These are phyloP conservation scores for Castanea mollissima DNA, from an alignment of 306 rosid species.

Conservation along the genomic window DNA sequence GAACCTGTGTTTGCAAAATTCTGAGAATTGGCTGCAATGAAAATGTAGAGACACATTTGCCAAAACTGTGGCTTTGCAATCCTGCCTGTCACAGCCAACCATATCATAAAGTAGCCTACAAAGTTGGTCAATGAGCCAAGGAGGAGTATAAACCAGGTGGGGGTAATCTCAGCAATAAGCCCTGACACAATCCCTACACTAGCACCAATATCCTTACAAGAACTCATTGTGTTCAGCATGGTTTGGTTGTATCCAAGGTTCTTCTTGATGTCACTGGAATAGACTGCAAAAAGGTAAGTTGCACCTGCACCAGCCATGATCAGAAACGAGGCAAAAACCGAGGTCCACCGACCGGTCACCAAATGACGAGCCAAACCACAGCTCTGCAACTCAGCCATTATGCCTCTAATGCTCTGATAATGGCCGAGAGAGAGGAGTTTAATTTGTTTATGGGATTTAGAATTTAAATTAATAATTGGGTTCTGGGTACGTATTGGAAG, in stretches of 20 bases:
- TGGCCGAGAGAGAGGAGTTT: too few species aligned
- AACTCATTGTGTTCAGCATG: conserved; percentile 33
- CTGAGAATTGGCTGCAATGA: conserved; percentile 45
- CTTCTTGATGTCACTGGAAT: conserved; percentile 38
- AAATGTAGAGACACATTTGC: conserved; percentile 54
- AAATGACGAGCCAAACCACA: too few species aligned
- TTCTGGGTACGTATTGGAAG: too few species aligned
- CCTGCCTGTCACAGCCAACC: conserved; percentile 39
- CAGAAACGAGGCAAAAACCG: conserved; percentile 44
- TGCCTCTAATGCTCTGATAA: too few species aligned
- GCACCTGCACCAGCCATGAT: conserved; percentile 56
- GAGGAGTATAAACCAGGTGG: conserved; percentile 48
- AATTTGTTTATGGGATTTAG: too few species aligned
- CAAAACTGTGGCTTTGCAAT: conserved; percentile 44
- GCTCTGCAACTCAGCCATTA: too few species aligned
- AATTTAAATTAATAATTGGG: too few species aligned
- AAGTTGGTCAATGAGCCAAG: conserved; percentile 48
- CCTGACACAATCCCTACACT: conserved; percentile 44
- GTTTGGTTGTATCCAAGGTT: conserved; percentile 45
- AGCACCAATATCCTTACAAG: conserved; percentile 48
- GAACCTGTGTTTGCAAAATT: conserved; percentile 47
- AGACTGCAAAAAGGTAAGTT: conserved; percentile 39
- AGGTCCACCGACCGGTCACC: conserved; percentile 36
- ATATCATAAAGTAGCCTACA: conserved; percentile 48
- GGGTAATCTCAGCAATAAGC: conserved; percentile 42